Conservation (phyloP, 768 basidiomycete species). For the Macrolepiota albuminosa region DNA sequence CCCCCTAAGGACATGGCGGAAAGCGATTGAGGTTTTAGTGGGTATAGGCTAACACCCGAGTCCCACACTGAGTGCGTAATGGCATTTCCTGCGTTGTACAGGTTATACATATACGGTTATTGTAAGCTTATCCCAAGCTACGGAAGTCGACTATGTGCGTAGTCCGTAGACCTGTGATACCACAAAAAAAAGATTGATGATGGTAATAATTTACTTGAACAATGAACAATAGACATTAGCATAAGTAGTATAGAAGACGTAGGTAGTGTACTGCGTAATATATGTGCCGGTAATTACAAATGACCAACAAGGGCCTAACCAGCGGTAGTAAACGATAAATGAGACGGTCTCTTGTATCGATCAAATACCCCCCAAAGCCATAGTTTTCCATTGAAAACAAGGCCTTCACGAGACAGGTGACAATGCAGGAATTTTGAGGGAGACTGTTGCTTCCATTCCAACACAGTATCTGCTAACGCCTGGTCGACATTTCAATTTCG, state of each 20-base stretch:
- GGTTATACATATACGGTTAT: too few species aligned
- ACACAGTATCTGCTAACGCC: constrained; percentile 13
- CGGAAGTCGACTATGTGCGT: too few species aligned
- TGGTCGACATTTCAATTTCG: constrained; percentile 29
- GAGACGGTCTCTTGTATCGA: background rate
- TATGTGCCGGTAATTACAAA: background rate
- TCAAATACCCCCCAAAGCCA: background rate
- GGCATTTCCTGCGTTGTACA: too few species aligned
- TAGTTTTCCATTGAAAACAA: background rate
- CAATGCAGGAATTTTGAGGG: background rate
- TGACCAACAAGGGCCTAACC: background rate
- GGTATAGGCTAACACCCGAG: too few species aligned
- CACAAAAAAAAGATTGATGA: background rate
- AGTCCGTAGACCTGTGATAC: too few species aligned
- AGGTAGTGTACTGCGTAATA: too few species aligned
- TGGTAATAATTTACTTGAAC: background rate
- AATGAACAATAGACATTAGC: background rate
- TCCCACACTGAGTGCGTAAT: too few species aligned
- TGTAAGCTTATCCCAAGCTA: too few species aligned
- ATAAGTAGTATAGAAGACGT: background rate
- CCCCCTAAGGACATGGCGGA: too few species aligned
- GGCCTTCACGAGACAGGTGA: background rate
- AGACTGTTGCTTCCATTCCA: background rate
- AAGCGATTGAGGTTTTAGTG: too few species aligned
- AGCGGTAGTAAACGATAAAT: background rate